Base-by-base conservation (phyloP, 1,284 basidiomycete species). In the Vanrija humicola region DNA sequence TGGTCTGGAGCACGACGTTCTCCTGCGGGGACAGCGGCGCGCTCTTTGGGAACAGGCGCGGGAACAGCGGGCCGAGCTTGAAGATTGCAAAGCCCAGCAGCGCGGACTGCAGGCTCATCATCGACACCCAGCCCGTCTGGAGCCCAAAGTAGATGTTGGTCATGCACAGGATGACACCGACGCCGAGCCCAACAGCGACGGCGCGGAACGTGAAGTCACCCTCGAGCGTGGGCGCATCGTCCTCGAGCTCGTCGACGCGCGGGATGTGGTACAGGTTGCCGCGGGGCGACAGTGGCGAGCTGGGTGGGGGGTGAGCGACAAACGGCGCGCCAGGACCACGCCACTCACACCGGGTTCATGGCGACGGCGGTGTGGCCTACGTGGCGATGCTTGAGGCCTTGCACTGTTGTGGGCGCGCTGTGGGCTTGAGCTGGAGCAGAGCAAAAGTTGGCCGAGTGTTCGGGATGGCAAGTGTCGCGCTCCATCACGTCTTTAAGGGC, bases 51-150 rank as follows among this genome's bases (percentile, higher is more conserved):
- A 77, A 72, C 25, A 76, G 62, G 12, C 58, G 80, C 1, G 85
- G 85, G 16, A 89, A 79, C 19, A 64, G 47, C 1, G 76, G 77
- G 58, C 89, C 77, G 51, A 86, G 80, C 55, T 78, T 77, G 58
- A 93, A 93, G 52, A 96, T 75, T 2, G 93, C 84, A 73, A 88
- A 97, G 7, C 93, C 94, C 34, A 98, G 86, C 26, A 98, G 80
- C 18, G 90, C 88, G 1, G 89, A 90, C 69, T 98, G 93, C 7
- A 96, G 82, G 3, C 91, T 93, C 93, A 96, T 97, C 92, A 77
- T 78, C 10, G 73, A 75, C 15, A 78, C 76, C 77, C 77, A 78
- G 23, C 76, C 76, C 1, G 73, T 72, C 46, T 78, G 75, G 2
- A 78, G 64, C 5, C 75, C 76, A 52, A 78, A 77, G 61, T 78